Evolutionary conservation across 148 eudicot genomes (phyloP), one percentile per base, ranked within the genome.

Genomic region (Hydrangea macrophylla): DNA sequence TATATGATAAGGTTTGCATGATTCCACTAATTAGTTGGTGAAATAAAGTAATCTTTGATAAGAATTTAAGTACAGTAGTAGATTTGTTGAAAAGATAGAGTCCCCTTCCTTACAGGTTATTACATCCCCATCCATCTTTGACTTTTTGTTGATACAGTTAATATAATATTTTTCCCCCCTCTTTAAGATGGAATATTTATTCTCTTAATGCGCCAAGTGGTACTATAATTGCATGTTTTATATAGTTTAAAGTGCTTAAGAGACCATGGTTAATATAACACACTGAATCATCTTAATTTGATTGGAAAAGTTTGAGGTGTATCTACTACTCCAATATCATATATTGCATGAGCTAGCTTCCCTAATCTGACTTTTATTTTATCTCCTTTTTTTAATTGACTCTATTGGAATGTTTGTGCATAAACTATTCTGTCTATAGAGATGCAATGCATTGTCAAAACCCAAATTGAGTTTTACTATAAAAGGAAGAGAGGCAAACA

Each of bases 1-100:
- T 6, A 60, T 58, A 67, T 68, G 63, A 75, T 70, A 66, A 75
- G 60, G 71, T 67, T 72, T 70, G 83, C 78, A 81, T 79, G 84
- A 80, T 77, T 78, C 93, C 91, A 86, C 90, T 78, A 72, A 18
- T 74, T 84, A 74, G 79, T 81, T 82, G 88, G 96, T 88, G 88
- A 86, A 88, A 63, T 70, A 73, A 85, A 81, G 67, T 67, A 71
- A 74, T 70, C 64, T 75, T 66, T 62, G 65, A 42, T 72, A 62
- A 31, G 26, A 55, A 39, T 42, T 74, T 51, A 36, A 80, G 83
- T 80, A 82, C 58, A 85, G 73, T 78, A 42, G 75, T 77, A 88
- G 90, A 87, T 83, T 81, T 90, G 86, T 79, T 83, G 79, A 75
- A 76, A 69, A 71, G 80, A 70, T 70, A 67, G 78, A 83, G 68